These are phyloP conservation scores for Phylloporus scabripes DNA, from an alignment of 768 basidiomycete genomes.

Conservation along the genomic window DNA sequence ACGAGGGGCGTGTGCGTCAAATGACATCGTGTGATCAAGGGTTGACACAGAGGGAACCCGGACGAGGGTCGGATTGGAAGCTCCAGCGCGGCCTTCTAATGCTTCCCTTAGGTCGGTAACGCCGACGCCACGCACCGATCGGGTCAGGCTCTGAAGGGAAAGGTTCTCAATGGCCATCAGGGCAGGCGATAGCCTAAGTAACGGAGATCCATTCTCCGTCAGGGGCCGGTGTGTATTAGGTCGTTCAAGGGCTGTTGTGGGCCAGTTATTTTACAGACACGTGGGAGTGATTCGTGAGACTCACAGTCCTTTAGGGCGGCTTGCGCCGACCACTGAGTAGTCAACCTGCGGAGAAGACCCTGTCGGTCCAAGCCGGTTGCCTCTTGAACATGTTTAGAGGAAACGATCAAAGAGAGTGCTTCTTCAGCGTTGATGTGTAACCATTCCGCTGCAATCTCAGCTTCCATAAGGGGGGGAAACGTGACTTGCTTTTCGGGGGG, in stretches of 20 bases:
- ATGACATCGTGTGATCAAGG: constrained; percentile 60
- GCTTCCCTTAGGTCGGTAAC: constrained; percentile 87
- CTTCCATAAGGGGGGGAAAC: constrained; percentile 33
- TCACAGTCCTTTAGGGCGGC: constrained; percentile 71
- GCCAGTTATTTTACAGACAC: constrained; percentile 9
- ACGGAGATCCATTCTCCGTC: constrained; percentile 65
- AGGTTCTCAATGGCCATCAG: constrained; percentile 90
- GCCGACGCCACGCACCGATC: constrained; percentile 75
- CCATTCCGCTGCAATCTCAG: constrained; percentile 18
- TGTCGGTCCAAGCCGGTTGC: constrained; percentile 60
- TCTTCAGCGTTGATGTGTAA: constrained; percentile 48
- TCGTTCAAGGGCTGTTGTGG: constrained; percentile 47
- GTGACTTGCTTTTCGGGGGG: constrained; percentile 40
- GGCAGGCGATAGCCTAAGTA: constrained; percentile 76
- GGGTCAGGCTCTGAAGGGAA: constrained; percentile 77
- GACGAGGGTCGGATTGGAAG: constrained; percentile 70
- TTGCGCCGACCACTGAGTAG: constrained; percentile 66
- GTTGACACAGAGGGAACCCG: constrained; percentile 74
- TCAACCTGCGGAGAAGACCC: constrained; percentile 48
- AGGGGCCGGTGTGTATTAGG: constrained; percentile 53
- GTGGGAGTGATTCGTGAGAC: constrained; percentile 22
- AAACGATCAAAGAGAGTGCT: constrained; percentile 52
- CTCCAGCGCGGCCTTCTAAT: constrained; percentile 76
- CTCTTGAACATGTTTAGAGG: constrained; percentile 50
- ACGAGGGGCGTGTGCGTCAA: constrained; percentile 37